Evolutionary conservation across 805 yeast species (phyloP), one percentile per base, ranked within the genome.

Genomic region (Wickerhamiella cacticola): DNA sequence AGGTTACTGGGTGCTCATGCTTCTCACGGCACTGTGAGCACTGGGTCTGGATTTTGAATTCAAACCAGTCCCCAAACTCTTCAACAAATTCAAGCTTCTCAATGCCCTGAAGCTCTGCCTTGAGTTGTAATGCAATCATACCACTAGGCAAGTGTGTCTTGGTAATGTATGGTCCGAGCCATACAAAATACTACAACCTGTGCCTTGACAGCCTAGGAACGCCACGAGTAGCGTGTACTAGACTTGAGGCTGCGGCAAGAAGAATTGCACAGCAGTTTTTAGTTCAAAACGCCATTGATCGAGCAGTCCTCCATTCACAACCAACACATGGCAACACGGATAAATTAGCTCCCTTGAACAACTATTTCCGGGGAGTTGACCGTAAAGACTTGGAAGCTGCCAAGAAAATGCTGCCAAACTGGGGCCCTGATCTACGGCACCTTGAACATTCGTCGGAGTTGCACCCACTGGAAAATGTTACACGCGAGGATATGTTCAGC

Each of bases 21-120:
- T 62, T 64, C 52, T 84, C 94, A 52, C 88, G 75, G 65, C 98
- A 89, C 34, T 74, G 71, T 1, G 81, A 79, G 62, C 98, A 89
- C 53, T 73, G 73, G 13, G 87, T 70, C 49, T 69, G 72, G 65
- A 89, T 85, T 1, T 81, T 72, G 63, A 80, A 89, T 54, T 81
- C 86, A 56, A 78, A 86, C 0, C 92, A 89, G 1, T 65, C 55
- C 9, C 66, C 69, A 2, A 71, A 68, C 0, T 77, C 63, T 58
- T 89, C 95, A 2, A 69, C 63, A 2, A 89, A 82, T 41, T 65
- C 65, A 4, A 85, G 60, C 31, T 68, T 71, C 12, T 74, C 72
- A 31, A 82, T 78, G 50, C 76, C 77, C 16, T 69, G 68, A 35
- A 78, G 67, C 33, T 73, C 74, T 6, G 75, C 81, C 16, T 60